A percentile compares a stretch with the other conserved stretches of the same genome.
phyloP scores from a whole-genome alignment of 2,329 filamentous ascomycete species.

The Trichophyton benhamiae region DNA sequence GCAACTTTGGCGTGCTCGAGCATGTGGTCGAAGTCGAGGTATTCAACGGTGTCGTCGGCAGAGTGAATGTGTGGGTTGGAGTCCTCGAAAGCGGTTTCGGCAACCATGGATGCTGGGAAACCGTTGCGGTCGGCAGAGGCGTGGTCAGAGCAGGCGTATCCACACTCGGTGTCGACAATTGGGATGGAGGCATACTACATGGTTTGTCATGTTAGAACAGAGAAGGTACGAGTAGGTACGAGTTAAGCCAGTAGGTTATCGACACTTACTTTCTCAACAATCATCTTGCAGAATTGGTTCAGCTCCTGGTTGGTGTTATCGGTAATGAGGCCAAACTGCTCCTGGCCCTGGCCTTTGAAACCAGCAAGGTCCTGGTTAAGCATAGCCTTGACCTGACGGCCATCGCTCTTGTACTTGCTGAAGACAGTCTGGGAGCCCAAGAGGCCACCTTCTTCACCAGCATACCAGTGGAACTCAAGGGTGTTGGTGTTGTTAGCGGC shows the following conservation, averaged over 20 bases:
- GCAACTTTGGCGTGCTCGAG: slow-evolving; percentile 79
- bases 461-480: slow-evolving; percentile 64
- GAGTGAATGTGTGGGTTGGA: slow-evolving; percentile 62
- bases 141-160: slow-evolving; percentile 50
- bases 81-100: slow-evolving; percentile 49
- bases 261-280: slow-evolving; percentile 53
- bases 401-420: slow-evolving; percentile 59
- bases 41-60: slow-evolving; percentile 58
- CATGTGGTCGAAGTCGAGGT: slow-evolving; percentile 78
- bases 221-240: not conserved
- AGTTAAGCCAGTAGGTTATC: not conserved
- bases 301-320: slow-evolving; percentile 76
- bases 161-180: slow-evolving; percentile 76
- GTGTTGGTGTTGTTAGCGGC: slow-evolving; percentile 57
- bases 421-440: slow-evolving; percentile 87
- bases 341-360: slow-evolving; percentile 70
- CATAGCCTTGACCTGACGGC: slow-evolving; percentile 81
- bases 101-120: slow-evolving; percentile 53
- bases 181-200: slow-evolving; percentile 72
- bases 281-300: slow-evolving; percentile 80
- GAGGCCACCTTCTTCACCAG: slow-evolving; percentile 52
- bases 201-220: not conserved
- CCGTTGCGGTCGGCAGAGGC: slow-evolving; percentile 47
- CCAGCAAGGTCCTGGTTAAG: slow-evolving; percentile 98
- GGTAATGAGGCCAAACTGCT: slow-evolving; percentile 83